Evolutionary conservation across 2,329 filamentous ascomycete genomes (phyloP), one percentile per base, ranked within the genome.

Genomic region (Paraphoma sp.): DNA sequence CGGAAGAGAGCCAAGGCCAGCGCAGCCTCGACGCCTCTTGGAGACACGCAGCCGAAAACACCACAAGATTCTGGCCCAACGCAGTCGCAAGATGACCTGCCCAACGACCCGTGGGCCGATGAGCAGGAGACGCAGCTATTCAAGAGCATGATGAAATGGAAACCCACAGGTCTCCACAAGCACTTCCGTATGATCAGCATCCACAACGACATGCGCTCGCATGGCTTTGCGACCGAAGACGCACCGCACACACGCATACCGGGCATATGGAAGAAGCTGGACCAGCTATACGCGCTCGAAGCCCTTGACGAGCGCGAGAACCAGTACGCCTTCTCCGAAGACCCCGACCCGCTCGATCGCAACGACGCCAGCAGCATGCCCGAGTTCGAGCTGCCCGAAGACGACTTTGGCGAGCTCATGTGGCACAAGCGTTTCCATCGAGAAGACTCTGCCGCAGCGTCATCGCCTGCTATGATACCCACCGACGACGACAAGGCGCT

Each of bases 81-180:
- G 2, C 71, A 76, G 64, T 83, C 87, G 67, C 85, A 87, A 54
- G 86, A 89, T 48, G 69, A 87, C 59, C 71, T 82, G 4, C 76
- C 86, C 47, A 85, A 87, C 54, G 91, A 94, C 63, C 86, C 89
- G 28, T 99, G 95, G 95, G 97, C 93, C 4, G 93, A 97, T 70
- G 94, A 97, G 71, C 95, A 99, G 77, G 90, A 96, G 64, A 93
- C 92, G 1, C 93, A 92, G 41, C 83, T 99, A 0, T 92, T 97
- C 80, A 97, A 97, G 74, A 92, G 89, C 50, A 89, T 98, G 64
- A 93, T 98, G 63, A 86, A 89, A 72, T 97, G 91, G 90, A 99
- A 99, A 75, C 95, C 95, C n/a, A 94, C 94, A 42, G 82, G 82
- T 47, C 84, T 88, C 71, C 87, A 87, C 72, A 75, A 81, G 31